Evolutionary conservation across 2,329 filamentous ascomycete genomes (phyloP).

Genomic region (Tolypocladium paradoxum): DNA sequence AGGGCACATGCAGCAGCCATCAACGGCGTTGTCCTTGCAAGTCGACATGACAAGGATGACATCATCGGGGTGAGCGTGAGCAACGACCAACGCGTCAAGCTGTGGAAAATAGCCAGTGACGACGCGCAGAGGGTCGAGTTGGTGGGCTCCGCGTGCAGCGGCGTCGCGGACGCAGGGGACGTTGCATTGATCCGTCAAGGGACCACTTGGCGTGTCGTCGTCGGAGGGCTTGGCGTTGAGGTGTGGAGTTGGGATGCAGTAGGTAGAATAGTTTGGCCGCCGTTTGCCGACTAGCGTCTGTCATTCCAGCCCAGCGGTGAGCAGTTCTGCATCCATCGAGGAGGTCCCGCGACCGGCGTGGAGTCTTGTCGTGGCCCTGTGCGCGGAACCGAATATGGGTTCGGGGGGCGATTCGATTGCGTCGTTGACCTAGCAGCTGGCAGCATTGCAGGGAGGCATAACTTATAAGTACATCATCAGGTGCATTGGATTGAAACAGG

Average conservation of each 20-base stretch:
- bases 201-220: slow-evolving; percentile 17
- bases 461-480: too few species aligned
- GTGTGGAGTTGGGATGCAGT: slow-evolving; percentile 23
- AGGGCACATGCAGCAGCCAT: slow-evolving; percentile 63
- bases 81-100: slow-evolving; percentile 52
- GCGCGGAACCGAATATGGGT: too few species aligned
- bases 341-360: too few species aligned
- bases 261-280: background rate
- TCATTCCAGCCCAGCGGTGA: too few species aligned
- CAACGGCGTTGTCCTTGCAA: slow-evolving; percentile 40
- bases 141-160: slow-evolving; percentile 41
- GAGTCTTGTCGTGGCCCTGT: too few species aligned
- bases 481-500: too few species aligned
- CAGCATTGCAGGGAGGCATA: too few species aligned
- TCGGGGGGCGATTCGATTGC: too few species aligned
- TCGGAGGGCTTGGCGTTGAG: slow-evolving; percentile 37
- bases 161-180: slow-evolving; percentile 49
- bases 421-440: too few species aligned
- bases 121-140: slow-evolving; percentile 22
- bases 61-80: slow-evolving; percentile 33
- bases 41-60: slow-evolving; percentile 3
- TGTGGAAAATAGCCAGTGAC: slow-evolving; percentile 32
- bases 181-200: slow-evolving; percentile 26
- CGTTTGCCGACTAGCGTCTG: too few species aligned
- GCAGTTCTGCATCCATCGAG: too few species aligned